A percentile compares a stretch with the other conserved stretches of the same genome.
Evolutionary conservation across 1,284 basidiomycete genomes (phyloP).

Genomic region (Tremellales sp.): DNA sequence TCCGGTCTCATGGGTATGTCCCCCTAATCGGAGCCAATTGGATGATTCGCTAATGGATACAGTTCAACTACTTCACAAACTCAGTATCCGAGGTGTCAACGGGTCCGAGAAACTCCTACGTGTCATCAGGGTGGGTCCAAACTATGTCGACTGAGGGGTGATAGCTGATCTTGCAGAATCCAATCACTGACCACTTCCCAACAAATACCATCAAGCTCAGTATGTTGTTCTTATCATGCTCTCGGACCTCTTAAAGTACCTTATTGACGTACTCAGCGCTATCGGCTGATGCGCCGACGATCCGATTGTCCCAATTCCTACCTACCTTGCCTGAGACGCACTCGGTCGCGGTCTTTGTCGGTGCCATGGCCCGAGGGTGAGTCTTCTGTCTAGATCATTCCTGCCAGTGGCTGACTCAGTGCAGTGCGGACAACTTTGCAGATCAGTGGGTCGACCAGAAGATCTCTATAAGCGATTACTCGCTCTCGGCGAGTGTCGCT

Average conservation of each 20-base stretch:
- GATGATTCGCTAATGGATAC: constrained; percentile 3
- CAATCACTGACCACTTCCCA: constrained; percentile 91
- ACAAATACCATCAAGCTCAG: constrained; percentile 94
- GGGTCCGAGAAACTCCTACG: constrained; percentile 95
- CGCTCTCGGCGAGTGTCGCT: constrained; percentile 88
- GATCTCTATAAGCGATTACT: constrained; percentile 92
- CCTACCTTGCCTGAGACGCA: constrained; percentile 78
- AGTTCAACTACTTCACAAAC: constrained; percentile 97
- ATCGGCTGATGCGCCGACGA: constrained; percentile 83
- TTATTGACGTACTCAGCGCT: constrained; percentile 57
- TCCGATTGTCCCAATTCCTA: constrained; percentile 78
- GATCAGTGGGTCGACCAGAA: constrained; percentile 94
- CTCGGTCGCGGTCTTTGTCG: constrained; percentile 90
- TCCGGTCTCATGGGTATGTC: constrained; percentile 93
- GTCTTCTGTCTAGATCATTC: constrained; percentile 9
- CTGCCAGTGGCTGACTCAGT: neutral
- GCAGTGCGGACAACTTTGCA: constrained; percentile 86
- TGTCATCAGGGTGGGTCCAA: constrained; percentile 71
- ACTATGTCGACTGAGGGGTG: constrained; percentile 6
- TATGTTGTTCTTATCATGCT: constrained; percentile 49
- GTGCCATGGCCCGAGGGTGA: constrained; percentile 88
- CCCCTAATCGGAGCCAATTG: neutral
- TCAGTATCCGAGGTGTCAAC: constrained; percentile 91
- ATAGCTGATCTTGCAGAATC: constrained; percentile 72
- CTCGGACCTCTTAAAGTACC: neutral